Base-by-base conservation (phyloP, 164 flowering plant species). In the Dillenia turbinata region DNA sequence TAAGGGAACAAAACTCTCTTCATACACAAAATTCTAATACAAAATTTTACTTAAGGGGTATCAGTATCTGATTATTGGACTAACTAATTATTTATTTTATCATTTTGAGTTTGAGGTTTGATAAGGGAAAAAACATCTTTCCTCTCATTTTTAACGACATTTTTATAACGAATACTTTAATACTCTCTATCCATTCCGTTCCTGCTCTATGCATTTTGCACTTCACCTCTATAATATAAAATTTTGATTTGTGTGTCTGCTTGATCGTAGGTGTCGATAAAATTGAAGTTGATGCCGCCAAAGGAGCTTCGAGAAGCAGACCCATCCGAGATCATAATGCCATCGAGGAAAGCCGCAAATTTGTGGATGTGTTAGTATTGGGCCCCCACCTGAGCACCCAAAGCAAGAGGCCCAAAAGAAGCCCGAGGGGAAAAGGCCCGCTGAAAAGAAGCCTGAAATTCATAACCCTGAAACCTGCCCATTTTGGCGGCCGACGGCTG, bases 301-400 rank as follows among this genome's bases (percentile, higher is more conserved):
- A 86, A 69, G 81, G 81, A 46, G 83, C 82, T 2, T 12, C 84
- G 47, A 1, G 67, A 77, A 9, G 87, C 83, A 0, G 95, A 88
- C 49, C 90, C 95, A 0, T 73, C 77, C 17, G 67, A 81, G 9
- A 65, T 88, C 5, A 69, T 81, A 1, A 55, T 68, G 12, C 71
- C 75, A 0, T 66, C 81, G n/a, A 80, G 79, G 53, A 86, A 76
- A 64, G 78, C 71, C 9, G 83, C 5, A 82, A 75, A 59, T 45
- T 8, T 16, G 85, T 62, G 0, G 82, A 81, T 22, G 78, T 84
- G 79, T 81, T 11, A 84, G 72, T 26, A 57, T 88, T 59, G 90
- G 89, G 51, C 83, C 88, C 47, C 90, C 93, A 1, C 83, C 88
- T 2, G 69, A 76, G 11, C 89, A 86, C 1, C 78, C 75, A 0